A percentile compares a stretch with the other conserved stretches of the same genome.
Conservation (phyloP, 2,329 filamentous ascomycete genomes). For the Lachnum nothofagi region DNA sequence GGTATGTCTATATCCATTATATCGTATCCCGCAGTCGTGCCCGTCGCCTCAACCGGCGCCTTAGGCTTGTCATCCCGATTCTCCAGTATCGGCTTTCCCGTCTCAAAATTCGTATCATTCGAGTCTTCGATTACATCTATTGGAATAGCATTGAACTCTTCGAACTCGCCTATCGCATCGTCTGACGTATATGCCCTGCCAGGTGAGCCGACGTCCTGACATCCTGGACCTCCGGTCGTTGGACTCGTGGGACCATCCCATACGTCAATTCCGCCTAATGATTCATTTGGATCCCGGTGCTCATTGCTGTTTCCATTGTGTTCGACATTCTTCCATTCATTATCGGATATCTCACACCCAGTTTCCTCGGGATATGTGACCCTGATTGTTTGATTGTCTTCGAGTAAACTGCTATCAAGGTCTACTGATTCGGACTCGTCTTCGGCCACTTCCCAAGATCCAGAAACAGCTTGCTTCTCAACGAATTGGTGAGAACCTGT, state of each 20-base stretch:
- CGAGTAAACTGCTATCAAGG: conserved; percentile 3
- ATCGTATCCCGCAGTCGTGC: conserved; percentile 4
- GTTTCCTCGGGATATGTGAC: conserved; percentile 2
- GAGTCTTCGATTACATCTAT: not conserved
- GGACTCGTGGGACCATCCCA: not conserved
- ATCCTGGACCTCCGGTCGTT: not conserved
- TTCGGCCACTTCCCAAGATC: conserved; percentile 7
- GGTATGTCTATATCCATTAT: conserved; percentile 10
- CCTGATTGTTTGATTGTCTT: conserved; percentile 7
- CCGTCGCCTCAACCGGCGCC: not conserved
- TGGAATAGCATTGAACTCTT: no score
- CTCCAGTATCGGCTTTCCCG: no score
- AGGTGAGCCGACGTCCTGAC: conserved; percentile 6
- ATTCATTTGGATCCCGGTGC: conserved; percentile 1
- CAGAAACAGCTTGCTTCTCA: conserved; percentile 10
- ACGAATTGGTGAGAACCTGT: conserved; percentile 9
- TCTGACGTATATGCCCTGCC: conserved; percentile 1
- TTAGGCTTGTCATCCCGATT: not conserved
- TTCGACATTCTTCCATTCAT: no score
- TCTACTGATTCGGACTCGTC: conserved; percentile 1
- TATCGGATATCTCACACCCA: conserved; percentile 2
- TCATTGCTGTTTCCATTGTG: no score
- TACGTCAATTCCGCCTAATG: conserved; percentile 1
- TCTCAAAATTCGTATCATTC: not conserved
- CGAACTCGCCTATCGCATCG: not conserved